phyloP scores from a whole-genome alignment of 2,329 filamentous ascomycete species.

The Fusarium brachygibbosum region DNA sequence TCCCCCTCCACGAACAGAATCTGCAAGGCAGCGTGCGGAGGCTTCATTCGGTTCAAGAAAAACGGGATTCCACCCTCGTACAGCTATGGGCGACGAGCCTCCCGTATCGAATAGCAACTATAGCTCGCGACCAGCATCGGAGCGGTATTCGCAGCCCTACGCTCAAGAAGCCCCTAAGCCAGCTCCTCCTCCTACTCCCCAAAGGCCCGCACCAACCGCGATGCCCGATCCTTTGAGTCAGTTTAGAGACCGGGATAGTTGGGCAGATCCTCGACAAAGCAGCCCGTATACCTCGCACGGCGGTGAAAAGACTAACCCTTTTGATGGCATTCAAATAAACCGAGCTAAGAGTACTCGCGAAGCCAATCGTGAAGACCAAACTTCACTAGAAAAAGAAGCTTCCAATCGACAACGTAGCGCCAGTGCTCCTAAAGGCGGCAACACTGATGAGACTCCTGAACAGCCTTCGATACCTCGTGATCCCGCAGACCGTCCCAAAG shows the following conservation, averaged over 20 bases:
- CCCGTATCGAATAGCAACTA: constrained; percentile 66
- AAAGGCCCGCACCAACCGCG: constrained; percentile 38
- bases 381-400: constrained; percentile 40
- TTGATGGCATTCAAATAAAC: constrained; percentile 61
- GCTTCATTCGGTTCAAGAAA: constrained; percentile 67
- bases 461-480: constrained; percentile 27
- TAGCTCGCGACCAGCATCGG: constrained; percentile 55
- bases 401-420: constrained; percentile 51
- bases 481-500: constrained; percentile 43
- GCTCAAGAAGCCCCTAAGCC: constrained; percentile 28
- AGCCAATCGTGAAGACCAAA: constrained; percentile 48
- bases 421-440: constrained; percentile 49
- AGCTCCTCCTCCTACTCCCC: constrained; percentile 29
- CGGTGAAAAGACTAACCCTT: constrained; percentile 71
- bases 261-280: constrained; percentile 65
- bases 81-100: constrained; percentile 67
- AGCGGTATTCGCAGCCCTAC: constrained; percentile 39
- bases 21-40: constrained; percentile 66
- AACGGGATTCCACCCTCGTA: constrained; percentile 64
- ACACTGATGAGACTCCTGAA: constrained; percentile 18
- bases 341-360: constrained; percentile 63
- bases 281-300: constrained; percentile 69
- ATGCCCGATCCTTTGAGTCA: constrained; percentile 63
- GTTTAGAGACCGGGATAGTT: constrained; percentile 59
- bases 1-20: constrained; percentile 64